Evolutionary conservation across 805 yeast genomes (phyloP).

Genomic region (Candida mattraensis): DNA sequence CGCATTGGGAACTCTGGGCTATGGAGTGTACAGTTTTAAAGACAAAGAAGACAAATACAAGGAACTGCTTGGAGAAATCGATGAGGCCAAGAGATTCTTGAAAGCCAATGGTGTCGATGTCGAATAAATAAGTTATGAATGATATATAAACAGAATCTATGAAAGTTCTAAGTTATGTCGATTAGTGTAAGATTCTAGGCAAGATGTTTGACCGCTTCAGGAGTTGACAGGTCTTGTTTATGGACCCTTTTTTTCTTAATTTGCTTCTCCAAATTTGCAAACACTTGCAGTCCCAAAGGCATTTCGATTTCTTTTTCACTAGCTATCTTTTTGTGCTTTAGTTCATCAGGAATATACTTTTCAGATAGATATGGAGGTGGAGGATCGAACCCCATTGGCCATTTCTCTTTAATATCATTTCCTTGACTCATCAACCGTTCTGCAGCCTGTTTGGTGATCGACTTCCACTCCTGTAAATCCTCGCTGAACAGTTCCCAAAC

Average conservation of each 20-base stretch:
- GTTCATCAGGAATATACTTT: conserved; percentile 44
- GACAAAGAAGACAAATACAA: conserved; percentile 67
- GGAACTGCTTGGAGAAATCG: conserved; percentile 59
- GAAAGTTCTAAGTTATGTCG: too few species aligned
- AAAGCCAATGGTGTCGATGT: conserved; percentile 55
- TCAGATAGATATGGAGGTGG: conserved; percentile 43
- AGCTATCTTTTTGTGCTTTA: conserved; percentile 25
- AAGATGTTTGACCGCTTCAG: too few species aligned
- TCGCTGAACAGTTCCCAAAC: conserved; percentile 95
- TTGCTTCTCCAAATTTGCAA: conserved; percentile 78
- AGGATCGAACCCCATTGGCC: conserved; percentile 70
- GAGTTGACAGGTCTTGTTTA: background rate
- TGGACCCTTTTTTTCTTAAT: conserved; percentile 42
- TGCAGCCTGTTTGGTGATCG: conserved; percentile 58
- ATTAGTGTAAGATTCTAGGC: too few species aligned
- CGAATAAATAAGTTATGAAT: too few species aligned
- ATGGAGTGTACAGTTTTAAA: conserved; percentile 66
- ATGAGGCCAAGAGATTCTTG: conserved; percentile 61
- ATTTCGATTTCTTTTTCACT: conserved; percentile 52
- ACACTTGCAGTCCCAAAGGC: conserved; percentile 75
- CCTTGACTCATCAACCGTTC: conserved; percentile 36
- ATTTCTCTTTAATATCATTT: conserved; percentile 45
- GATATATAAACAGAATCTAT: too few species aligned
- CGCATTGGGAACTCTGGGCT: conserved; percentile 66
- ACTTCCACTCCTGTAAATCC: conserved; percentile 82